Evolutionary conservation across 2,329 filamentous ascomycete species (phyloP), one percentile per base, ranked within the genome.

Genomic region (Pseudogymnoascus sp.): DNA sequence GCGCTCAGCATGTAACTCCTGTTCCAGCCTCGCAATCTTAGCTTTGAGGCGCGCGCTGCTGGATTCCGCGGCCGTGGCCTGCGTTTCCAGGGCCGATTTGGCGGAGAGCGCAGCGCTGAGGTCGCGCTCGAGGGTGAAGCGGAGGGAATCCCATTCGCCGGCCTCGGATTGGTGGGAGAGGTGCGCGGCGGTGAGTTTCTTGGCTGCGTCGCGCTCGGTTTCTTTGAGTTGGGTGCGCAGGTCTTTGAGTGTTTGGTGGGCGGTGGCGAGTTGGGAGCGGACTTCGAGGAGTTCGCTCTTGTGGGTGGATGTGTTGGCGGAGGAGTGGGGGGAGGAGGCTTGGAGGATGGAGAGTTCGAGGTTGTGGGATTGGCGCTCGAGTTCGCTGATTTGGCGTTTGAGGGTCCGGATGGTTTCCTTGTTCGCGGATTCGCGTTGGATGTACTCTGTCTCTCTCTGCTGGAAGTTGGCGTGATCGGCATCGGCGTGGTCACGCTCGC

Each of bases 351-450:
- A 80, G 41, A 85, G 79, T 62, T 85, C 81, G 5, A 82, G 79
- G 63, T 91, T 85, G 66, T 89, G 86, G 4, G 87, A 78, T 63
- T 87, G 83, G 41, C 82, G 82, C 71, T 91, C 88, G 14, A 91
- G 79, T 36, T 89, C 84, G 2, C 81, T 77, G 58, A 91, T 81
- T 63, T 87, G 82, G 58, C 82, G 80, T 72, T 88, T 89, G 63
- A 89, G 81, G 19, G 78, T 77, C 64, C 86, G 86, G 63, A 88
- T 78, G 1, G 78, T 75, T 30, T 87, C 82, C 67, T 85, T 88
- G 66, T 88, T 83, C 5, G 82, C 74, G 8, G 80, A 76, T 69
- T 90, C 88, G n/a, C 85, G 84, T 67, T 89, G 83, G 30, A 87
- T 74, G 60, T 85, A 80, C 16, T 85, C 81, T 14, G 83, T 80